These are phyloP conservation scores for Aureobasidium sp. DNA, from an alignment of 2,329 filamentous ascomycete species.

Conservation along the genomic window DNA sequence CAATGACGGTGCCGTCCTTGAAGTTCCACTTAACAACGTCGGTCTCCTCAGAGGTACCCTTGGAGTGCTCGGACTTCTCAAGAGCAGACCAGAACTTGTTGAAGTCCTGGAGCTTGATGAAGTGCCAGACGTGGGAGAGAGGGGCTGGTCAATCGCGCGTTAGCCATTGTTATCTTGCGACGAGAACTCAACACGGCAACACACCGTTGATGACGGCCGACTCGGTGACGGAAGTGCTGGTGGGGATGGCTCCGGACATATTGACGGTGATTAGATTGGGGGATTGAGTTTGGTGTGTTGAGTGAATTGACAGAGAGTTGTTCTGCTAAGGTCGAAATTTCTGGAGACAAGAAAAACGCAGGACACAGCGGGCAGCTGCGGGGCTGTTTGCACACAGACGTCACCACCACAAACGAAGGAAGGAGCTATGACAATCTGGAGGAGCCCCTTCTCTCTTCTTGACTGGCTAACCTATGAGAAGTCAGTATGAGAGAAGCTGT, in stretches of 20 bases:
- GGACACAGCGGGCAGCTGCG: background rate
- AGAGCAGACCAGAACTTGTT: slow-evolving; percentile 58
- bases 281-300: background rate
- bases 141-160: slow-evolving; percentile 35
- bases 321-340: background rate
- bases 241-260: slow-evolving; percentile 43
- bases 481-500: no score
- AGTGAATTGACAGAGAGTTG: background rate
- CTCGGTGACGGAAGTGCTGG: slow-evolving; percentile 57
- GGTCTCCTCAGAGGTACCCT: slow-evolving; percentile 52
- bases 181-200: background rate
- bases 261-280: slow-evolving; percentile 6
- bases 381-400: background rate
- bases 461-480: no score
- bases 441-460: background rate
- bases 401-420: background rate
- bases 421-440: slow-evolving; percentile 1
- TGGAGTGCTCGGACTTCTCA: slow-evolving; percentile 53
- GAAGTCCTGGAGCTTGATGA: slow-evolving; percentile 66
- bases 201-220: slow-evolving; percentile 53
- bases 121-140: slow-evolving; percentile 61
- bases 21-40: slow-evolving; percentile 64
- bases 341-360: background rate
- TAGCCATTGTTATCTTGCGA: background rate
- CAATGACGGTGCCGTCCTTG: slow-evolving; percentile 58